Evolutionary conservation across 2,329 filamentous ascomycete species (phyloP), one percentile per base, ranked within the genome.

Genomic region (Triangularia verruculosa): DNA sequence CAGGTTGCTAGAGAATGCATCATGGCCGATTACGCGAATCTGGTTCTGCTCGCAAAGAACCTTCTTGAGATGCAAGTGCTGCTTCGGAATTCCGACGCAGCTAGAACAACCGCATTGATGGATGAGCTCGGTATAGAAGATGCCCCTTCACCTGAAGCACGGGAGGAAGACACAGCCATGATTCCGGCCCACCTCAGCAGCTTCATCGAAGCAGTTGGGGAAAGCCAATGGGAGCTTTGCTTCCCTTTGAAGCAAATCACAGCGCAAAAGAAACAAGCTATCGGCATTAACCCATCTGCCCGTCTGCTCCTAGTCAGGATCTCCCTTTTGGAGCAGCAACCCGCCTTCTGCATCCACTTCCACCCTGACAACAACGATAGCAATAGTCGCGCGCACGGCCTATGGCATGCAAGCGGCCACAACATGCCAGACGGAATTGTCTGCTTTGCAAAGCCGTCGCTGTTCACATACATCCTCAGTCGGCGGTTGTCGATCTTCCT

Each of bases 281-380:
- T 64, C 17, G 69, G 69, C 28, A 66, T 72, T 15, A 64, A 61
- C 52, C 61, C 62, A 6, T n/a, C 63, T 5, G 67, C 66, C 15
- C 64, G 66, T 2, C 20, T 69, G 11, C 55, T 72, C n/a, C 63
- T 68, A 4, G 69, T 72, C 25, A 67, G 69, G n/a, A 65, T 72
- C 15, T 57, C 27, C 1, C 39, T 69, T 6, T 25, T 55, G 8
- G 62, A 55, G 1, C 54, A 28, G 12, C 57, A 61, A 6, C 20
- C 57, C 30, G 34, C 67, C n/a, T 72, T 71, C 62, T 72, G 70
- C 54, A 52, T 71, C 3, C 70, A 72, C 57, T 56, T 68, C 13
- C 58, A 62, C 39, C 62, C 66, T 6, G 61, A 64, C 59, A 67
- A 67, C 24, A 58, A 67, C 4, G 43, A 51, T 2, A 55, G 28